These are phyloP conservation scores for Haplosporangium sp. DNA, from an alignment of 371 early-diverging fungal species.

Conservation along the genomic window DNA sequence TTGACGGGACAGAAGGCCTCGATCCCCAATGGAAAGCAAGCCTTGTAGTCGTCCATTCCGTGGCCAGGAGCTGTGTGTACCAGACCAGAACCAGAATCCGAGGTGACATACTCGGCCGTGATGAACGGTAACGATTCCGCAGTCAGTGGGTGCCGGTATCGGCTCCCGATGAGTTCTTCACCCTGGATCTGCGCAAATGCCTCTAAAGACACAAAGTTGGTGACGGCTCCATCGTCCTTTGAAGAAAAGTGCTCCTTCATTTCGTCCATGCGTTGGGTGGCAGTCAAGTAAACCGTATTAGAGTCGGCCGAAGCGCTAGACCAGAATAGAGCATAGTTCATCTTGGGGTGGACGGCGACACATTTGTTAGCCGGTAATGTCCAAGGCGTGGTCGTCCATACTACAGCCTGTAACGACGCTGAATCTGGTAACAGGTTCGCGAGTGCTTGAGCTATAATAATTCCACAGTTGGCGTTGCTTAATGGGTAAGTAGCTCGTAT, in stretches of 20 bases:
- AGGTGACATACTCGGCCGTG: conserved; percentile 79
- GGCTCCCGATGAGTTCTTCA: conserved; percentile 64
- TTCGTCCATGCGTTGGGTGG: conserved; percentile 56
- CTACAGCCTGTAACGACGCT: conserved; percentile 62
- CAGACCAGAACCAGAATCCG: conserved; percentile 78
- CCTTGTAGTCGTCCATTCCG: conserved; percentile 93
- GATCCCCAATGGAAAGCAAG: conserved; percentile 68
- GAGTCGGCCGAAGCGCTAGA: conserved; percentile 11
- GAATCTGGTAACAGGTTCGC: conserved; percentile 3
- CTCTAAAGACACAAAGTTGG: conserved; percentile 1
- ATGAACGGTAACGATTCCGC: conserved; percentile 60
- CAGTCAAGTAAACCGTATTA: conserved; percentile 57
- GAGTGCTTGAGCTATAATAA: conserved; percentile 2
- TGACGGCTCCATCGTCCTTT: background rate
- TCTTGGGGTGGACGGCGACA: conserved; percentile 76
- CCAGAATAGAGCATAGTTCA: conserved; percentile 72
- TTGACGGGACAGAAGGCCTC: conserved; percentile 73
- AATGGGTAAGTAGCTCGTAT: too few species aligned
- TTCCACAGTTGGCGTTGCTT: background rate
- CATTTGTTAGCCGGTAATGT: conserved; percentile 91
- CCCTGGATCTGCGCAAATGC: conserved; percentile 34
- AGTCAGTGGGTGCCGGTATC: conserved; percentile 77
- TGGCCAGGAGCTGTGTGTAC: conserved; percentile 96
- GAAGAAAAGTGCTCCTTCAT: conserved; percentile 14
- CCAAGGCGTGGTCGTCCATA: conserved; percentile 98